phyloP scores from a whole-genome alignment of 306 rosid genomes.

The Lupinus albus region DNA sequence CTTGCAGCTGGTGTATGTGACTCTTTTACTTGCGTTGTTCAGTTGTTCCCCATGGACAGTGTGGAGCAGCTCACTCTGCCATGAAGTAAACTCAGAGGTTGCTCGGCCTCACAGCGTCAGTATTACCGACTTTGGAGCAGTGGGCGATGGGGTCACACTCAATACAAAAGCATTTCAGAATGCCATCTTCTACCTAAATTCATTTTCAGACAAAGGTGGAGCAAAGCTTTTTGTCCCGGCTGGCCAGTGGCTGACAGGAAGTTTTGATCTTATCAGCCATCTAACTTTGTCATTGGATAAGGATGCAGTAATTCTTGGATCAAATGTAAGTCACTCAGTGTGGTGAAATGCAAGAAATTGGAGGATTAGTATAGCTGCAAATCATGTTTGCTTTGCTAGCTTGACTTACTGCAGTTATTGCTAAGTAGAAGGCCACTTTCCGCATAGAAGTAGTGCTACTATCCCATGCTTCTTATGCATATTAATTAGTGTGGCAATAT shows the following conservation, averaged over 20 bases:
- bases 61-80: conserved; percentile 62
- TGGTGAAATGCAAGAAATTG: conserved; percentile 17
- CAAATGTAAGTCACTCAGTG: conserved; percentile 50
- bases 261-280: conserved; percentile 76
- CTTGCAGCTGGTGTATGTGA: conserved; percentile 61
- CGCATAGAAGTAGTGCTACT: neutral
- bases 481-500: conserved; percentile 5
- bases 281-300: conserved; percentile 69
- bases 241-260: conserved; percentile 82
- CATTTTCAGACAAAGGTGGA: conserved; percentile 75
- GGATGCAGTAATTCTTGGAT: conserved; percentile 71
- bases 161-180: conserved; percentile 75
- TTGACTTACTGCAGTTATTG: conserved; percentile 30
- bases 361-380: conserved; percentile 5
- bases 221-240: conserved; percentile 83
- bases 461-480: neutral
- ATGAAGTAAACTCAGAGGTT: conserved; percentile 37
- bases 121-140: conserved; percentile 78
- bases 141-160: conserved; percentile 77
- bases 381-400: conserved; percentile 20
- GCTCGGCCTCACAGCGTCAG: conserved; percentile 74
- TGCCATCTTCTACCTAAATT: conserved; percentile 75
- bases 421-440: conserved; percentile 14
- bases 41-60: conserved; percentile 58
- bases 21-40: conserved; percentile 60